phyloP scores from a whole-genome alignment of 495 filamentous ascomycete species.

The Parachaetomium inaequale region DNA sequence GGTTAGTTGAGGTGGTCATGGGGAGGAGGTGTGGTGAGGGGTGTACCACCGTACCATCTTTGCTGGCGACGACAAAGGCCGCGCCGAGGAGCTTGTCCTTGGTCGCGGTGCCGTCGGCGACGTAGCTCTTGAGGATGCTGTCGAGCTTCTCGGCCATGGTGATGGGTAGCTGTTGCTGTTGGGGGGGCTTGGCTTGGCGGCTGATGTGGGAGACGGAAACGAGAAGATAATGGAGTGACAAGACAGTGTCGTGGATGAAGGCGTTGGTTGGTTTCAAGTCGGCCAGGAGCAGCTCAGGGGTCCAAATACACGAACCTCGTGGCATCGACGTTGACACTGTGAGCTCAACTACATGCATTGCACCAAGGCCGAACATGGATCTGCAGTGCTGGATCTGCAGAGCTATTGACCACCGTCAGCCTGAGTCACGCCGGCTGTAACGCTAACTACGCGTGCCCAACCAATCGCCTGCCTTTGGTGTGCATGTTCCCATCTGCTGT shows the following conservation, averaged over 20 bases:
- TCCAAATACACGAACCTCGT: background rate
- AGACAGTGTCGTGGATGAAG: background rate
- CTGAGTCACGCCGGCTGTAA: slow-evolving; percentile 1
- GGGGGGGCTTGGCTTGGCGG: background rate
- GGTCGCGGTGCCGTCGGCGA: slow-evolving; percentile 18
- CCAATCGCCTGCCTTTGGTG: background rate
- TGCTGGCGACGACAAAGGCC: slow-evolving; percentile 29
- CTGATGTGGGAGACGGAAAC: background rate
- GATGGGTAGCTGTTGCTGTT: background rate
- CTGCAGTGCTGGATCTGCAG: background rate
- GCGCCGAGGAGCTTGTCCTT: slow-evolving; percentile 33
- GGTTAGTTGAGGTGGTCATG: background rate
- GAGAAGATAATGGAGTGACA: background rate
- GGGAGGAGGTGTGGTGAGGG: background rate
- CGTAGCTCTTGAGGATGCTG: slow-evolving; percentile 24
- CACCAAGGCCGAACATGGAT: background rate
- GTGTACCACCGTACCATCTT: slow-evolving; percentile 23
- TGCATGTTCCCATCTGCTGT: background rate
- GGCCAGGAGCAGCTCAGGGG: background rate
- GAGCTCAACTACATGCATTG: background rate
- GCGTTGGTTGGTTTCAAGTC: background rate
- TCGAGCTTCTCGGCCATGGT: slow-evolving; percentile 27
- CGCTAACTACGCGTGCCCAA: too few species aligned
- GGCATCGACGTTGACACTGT: background rate
- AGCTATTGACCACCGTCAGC: background rate